Conservation (phyloP, 2,329 filamentous ascomycete genomes). For the Talaromyces sp. region DNA sequence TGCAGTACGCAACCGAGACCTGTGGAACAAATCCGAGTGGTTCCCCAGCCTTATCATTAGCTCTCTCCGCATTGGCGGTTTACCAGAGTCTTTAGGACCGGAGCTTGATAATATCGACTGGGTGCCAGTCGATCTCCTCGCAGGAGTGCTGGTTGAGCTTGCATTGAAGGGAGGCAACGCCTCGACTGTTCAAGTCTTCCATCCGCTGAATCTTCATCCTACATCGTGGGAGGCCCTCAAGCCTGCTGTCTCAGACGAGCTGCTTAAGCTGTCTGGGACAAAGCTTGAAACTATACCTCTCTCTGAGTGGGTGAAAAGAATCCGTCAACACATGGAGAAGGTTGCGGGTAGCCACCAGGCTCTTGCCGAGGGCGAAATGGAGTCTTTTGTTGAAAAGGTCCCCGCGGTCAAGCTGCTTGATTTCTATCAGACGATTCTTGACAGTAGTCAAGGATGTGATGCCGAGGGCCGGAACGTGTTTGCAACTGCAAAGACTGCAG, state of each 20-base stretch:
- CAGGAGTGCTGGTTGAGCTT: constrained; percentile 32
- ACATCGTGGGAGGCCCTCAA: constrained; percentile 7
- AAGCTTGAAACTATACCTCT: constrained; percentile 11
- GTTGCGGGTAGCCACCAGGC: neutral
- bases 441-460: constrained; percentile 15
- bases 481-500: constrained; percentile 17
- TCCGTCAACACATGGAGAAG: constrained; percentile 13
- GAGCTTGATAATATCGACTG: constrained; percentile 35
- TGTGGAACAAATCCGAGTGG: constrained; percentile 41
- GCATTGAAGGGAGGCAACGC: neutral
- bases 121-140: constrained; percentile 41
- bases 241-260: neutral
- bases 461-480: neutral
- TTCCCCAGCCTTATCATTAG: constrained; percentile 39
- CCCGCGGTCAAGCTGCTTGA: constrained; percentile 27
- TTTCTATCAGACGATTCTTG: constrained; percentile 23
- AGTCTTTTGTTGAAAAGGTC: constrained; percentile 15
- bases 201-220: constrained; percentile 17
- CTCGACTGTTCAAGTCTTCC: constrained; percentile 10
- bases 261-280: neutral
- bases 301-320: constrained; percentile 13
- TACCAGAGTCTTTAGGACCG: constrained; percentile 35
- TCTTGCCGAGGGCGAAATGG: constrained; percentile 9
- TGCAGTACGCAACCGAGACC: constrained; percentile 16
- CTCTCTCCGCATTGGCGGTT: constrained; percentile 29